These are phyloP conservation scores for Pleurotus ostreatus DNA, from an alignment of 768 basidiomycete genomes.

Conservation along the genomic window DNA sequence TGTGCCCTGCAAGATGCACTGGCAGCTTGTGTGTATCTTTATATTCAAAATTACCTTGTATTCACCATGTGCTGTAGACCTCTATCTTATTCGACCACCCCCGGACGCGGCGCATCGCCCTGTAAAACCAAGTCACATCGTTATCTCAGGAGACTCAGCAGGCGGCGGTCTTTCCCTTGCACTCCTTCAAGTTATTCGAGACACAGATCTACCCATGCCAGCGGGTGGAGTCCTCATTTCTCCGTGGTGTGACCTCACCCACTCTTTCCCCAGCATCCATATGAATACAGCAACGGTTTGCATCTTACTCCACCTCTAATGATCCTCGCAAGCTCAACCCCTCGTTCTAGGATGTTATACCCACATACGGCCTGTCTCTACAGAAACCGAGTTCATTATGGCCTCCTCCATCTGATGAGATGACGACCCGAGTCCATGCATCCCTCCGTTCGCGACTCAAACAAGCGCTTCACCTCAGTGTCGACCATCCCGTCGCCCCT, in stretches of 20 bases:
- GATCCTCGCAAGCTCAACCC: not conserved
- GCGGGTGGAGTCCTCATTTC: conserved; percentile 88
- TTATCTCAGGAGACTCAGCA: conserved; percentile 89
- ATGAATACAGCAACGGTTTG: conserved; percentile 79
- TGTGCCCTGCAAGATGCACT: conserved; percentile 86
- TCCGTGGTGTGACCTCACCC: conserved; percentile 90
- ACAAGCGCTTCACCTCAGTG: conserved; percentile 43
- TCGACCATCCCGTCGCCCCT: conserved; percentile 18
- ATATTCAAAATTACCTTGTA: not conserved
- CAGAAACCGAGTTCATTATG: conserved; percentile 77
- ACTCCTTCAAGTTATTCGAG: conserved; percentile 83
- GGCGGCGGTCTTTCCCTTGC: conserved; percentile 87
- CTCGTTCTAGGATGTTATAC: conserved; percentile 66
- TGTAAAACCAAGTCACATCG: conserved; percentile 76
- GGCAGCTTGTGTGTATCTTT: conserved; percentile 73
- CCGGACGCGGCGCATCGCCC: conserved; percentile 71
- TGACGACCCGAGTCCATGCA: conserved; percentile 52
- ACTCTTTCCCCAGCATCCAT: conserved; percentile 89
- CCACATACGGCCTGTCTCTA: conserved; percentile 67
- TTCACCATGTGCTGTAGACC: conserved; percentile 39
- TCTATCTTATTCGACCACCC: conserved; percentile 90
- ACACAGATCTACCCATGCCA: conserved; percentile 74
- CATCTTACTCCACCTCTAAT: not conserved
- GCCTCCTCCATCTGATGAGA: conserved; percentile 72
- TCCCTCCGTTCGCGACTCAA: conserved; percentile 57